A percentile compares a stretch with the other conserved stretches of the same genome.
Conservation (phyloP, 768 basidiomycete species). For the Erythrobasidium yunnanense region DNA sequence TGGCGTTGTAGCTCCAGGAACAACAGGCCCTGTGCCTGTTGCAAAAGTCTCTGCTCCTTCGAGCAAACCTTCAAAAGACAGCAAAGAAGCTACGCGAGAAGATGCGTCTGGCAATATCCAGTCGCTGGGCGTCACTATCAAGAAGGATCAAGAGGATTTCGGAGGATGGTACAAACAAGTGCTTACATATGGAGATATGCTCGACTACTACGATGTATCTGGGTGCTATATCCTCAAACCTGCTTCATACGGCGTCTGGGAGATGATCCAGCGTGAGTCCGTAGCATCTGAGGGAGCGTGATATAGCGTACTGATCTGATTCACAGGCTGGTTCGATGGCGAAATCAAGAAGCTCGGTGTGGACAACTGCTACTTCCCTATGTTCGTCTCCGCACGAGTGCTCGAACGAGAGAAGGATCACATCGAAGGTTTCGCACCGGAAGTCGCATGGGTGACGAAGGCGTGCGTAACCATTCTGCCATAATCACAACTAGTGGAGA, state of each 20-base stretch:
- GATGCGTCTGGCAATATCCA: slow-evolving; percentile 19
- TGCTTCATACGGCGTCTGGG: slow-evolving; percentile 96
- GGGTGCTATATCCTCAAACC: slow-evolving; percentile 98
- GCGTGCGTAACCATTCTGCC: slow-evolving; percentile 49
- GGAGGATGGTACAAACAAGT: slow-evolving; percentile 45
- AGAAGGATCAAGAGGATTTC: slow-evolving; percentile 38
- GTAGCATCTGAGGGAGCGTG: neutral
- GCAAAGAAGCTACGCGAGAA: slow-evolving; percentile 7
- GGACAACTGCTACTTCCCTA: slow-evolving; percentile 96
- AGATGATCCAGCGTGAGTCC: slow-evolving; percentile 70
- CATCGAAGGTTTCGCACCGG: slow-evolving; percentile 97
- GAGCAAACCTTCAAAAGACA: slow-evolving; percentile 3
- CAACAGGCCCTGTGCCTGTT: neutral
- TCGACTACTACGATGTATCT: slow-evolving; percentile 96
- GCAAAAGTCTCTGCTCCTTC: neutral
- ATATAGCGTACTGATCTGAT: too few species aligned
- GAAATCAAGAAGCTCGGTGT: slow-evolving; percentile 88
- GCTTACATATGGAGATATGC: slow-evolving; percentile 94
- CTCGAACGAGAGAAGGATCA: slow-evolving; percentile 96
- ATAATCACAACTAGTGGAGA: neutral
- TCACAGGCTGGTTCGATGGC: slow-evolving; percentile 78
- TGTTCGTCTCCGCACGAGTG: slow-evolving; percentile 87
- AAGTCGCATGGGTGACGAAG: slow-evolving; percentile 98
- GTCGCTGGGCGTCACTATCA: slow-evolving; percentile 35
- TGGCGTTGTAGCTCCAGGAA: neutral